These are phyloP conservation scores for Sugiyamaella floridensis DNA, from an alignment of 805 yeast genomes.

Conservation along the genomic window DNA sequence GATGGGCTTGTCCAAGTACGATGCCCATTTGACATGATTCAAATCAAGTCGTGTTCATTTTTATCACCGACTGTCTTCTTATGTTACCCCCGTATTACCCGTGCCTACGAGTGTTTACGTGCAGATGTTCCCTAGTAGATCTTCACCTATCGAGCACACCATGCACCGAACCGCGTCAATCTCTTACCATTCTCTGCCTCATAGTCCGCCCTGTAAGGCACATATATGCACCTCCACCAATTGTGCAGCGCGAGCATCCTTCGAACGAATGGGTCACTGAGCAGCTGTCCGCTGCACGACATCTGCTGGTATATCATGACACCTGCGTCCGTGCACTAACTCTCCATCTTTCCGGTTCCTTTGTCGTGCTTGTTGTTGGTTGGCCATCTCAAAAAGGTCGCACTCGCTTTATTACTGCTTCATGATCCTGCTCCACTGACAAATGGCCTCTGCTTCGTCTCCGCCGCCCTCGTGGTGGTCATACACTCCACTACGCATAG, in stretches of 20 bases:
- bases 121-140: neutral
- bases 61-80: neutral
- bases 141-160: neutral
- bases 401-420: neutral
- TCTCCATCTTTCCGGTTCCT: neutral
- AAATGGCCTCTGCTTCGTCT: neutral
- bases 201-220: neutral
- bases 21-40: no score
- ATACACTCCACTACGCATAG: neutral
- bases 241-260: neutral
- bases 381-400: no score
- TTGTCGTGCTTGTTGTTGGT: no score
- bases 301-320: neutral
- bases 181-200: neutral
- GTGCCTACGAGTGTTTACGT: neutral
- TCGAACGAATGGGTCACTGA: neutral
- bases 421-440: neutral
- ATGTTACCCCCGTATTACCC: no score
- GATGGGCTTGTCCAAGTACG: no score
- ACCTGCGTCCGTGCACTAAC: neutral
- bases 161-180: neutral
- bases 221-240: neutral
- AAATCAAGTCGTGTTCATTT: neutral
- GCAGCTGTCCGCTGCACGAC: neutral
- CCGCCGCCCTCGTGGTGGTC: constrained; percentile 1